Evolutionary conservation across 2,329 filamentous ascomycete genomes (phyloP), one percentile per base, ranked within the genome.

Genomic region (Microsporum ferrugineum): DNA sequence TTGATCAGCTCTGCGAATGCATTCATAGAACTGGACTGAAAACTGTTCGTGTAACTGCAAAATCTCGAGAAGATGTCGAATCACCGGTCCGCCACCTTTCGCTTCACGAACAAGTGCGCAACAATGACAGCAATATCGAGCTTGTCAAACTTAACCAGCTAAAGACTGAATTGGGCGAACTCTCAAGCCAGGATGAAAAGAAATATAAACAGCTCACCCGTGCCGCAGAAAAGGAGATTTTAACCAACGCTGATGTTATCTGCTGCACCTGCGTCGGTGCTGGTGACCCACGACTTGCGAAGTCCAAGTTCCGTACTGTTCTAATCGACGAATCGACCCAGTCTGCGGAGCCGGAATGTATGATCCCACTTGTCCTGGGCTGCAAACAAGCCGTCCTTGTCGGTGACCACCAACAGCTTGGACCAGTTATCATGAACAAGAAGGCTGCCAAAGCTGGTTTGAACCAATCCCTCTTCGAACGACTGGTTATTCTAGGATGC

Each of bases 341-440:
- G 71, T 96, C 94, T 14, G 94, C 94, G 2, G 94, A 99, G 73
- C 94, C 94, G 0, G 94, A 99, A 74, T 99, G 94, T 74, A 95
- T 99, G 90, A 99, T 99, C 68, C 94, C 94, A 17, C 80, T 99
- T 45, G 92, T 99, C 36, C 82, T 99, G 27, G 94, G 94, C 58
- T 99, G 94, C 80, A 99, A 99, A 78, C 94, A 99, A 74, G 91
- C 96, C 57, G 94, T 99, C n/a, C 83, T 99, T 39, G 94, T 99
- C 47, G 94, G 94, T 71, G 94, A 99, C 71, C 94, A 99, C 76
- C 95, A 97, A 75, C 94, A 99, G 73, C 84, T 99, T 66, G 94
- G 94, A 0, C 94, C 94, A 1, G 94, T 99, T 69, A 97, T 99
- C 72, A 99, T 99, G 92, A 99, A 99, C 82, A 99, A 99, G 82